These are phyloP conservation scores for Acaromyces ingoldii DNA, from an alignment of 1,284 basidiomycete species.

Conservation along the genomic window DNA sequence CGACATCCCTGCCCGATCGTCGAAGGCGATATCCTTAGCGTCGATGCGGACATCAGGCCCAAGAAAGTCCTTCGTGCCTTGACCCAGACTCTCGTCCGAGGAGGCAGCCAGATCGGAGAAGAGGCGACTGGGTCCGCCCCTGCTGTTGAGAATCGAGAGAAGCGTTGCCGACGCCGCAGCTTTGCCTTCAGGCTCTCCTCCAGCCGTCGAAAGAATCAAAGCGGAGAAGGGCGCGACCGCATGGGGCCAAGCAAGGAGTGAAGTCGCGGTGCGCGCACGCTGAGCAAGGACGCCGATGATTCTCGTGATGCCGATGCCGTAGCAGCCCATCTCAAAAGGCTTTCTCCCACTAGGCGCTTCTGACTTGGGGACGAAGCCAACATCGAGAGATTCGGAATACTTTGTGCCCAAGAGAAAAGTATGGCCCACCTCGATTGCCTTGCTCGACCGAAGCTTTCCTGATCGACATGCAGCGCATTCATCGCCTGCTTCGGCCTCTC, in stretches of 20 bases:
- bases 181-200: background rate
- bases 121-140: too few species aligned
- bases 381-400: slow-evolving; percentile 46
- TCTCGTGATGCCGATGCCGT: slow-evolving; percentile 51
- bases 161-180: background rate
- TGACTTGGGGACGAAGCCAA: slow-evolving; percentile 14
- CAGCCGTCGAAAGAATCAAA: background rate
- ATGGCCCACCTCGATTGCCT: slow-evolving; percentile 52
- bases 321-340: slow-evolving; percentile 51
- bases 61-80: slow-evolving; percentile 7
- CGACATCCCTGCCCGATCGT: slow-evolving; percentile 35
- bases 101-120: too few species aligned
- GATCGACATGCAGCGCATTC: slow-evolving; percentile 22
- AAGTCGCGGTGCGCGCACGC: background rate
- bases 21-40: slow-evolving; percentile 34
- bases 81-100: background rate
- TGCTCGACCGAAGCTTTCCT: slow-evolving; percentile 20
- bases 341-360: background rate
- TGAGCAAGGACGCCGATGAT: slow-evolving; percentile 50
- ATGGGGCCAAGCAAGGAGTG: slow-evolving; percentile 1
- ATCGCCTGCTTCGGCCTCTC: slow-evolving; percentile 28
- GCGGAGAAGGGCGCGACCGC: slow-evolving; percentile 1
- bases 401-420: slow-evolving; percentile 51
- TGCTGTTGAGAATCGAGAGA: background rate
- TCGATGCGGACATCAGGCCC: background rate